Evolutionary conservation across 2,329 filamentous ascomycete species (phyloP).

Genomic region (Fusarium stilboides): DNA sequence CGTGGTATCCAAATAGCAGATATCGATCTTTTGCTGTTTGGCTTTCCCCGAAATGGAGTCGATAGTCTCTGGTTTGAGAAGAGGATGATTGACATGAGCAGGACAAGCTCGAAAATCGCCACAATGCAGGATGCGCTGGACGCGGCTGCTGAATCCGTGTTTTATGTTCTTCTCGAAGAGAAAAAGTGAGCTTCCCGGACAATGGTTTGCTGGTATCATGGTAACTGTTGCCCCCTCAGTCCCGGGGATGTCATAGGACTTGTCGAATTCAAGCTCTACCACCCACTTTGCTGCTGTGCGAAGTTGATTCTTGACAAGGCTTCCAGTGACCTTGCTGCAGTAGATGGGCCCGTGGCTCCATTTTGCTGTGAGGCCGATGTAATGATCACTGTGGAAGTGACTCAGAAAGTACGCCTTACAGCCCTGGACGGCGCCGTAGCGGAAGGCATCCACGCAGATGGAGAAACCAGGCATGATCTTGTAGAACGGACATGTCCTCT

Average conservation of each 20-base stretch:
- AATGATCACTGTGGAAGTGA: conserved; percentile 98
- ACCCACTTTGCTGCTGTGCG: conserved; percentile 90
- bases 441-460: conserved; percentile 95
- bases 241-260: conserved; percentile 81
- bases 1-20: conserved; percentile 97
- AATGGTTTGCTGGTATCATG: conserved; percentile 97
- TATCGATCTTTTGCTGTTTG: conserved; percentile 89
- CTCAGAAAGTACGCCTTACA: conserved; percentile 97
- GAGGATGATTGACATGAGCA: conserved; percentile 84
- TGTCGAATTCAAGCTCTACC: conserved; percentile 87
- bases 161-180: conserved; percentile 86
- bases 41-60: conserved; percentile 80
- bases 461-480: conserved; percentile 95
- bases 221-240: conserved; percentile 89
- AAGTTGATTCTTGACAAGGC: conserved; percentile 88
- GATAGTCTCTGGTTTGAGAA: conserved; percentile 81
- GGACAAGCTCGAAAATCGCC: conserved; percentile 95
- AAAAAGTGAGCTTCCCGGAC: conserved; percentile 93
- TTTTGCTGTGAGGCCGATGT: conserved; percentile 87
- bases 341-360: conserved; percentile 98
- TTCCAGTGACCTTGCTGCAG: conserved; percentile 92
- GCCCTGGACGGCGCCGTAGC: conserved; percentile 92
- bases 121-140: conserved; percentile 91
- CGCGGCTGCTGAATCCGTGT: conserved; percentile 70
- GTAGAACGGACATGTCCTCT: conserved; percentile 96